Evolutionary conservation across 345 rosid genomes (phyloP), one percentile per base, ranked within the genome.

Genomic region (Corymbia maculata): DNA sequence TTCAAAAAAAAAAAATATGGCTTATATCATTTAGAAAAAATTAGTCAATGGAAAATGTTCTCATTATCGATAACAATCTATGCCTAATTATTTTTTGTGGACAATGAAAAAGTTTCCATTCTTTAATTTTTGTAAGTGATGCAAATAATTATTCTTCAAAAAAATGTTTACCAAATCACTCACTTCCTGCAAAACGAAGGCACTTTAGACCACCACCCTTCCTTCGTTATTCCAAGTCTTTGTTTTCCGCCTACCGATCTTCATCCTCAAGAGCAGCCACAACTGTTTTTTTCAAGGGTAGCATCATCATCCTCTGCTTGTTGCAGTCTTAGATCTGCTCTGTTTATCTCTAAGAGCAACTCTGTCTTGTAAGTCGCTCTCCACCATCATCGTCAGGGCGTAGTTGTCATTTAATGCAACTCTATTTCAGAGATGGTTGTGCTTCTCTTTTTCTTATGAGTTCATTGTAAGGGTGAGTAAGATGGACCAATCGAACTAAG

Each of bases 151-250:
- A 53, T 21, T 53, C 21, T 53, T 53, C 0, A 52, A 7, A 52
- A 53, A 53, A 7, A 1, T 53, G 1, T 8, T 53, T 53, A 7
- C 0, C 26, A 53, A 53, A 1, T 53, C 59, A 53, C 5, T 53
- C 21, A 53, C 21, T 7, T 21, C 8, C 59, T 2, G 1, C 0
- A 2, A 53, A 53, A 53, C 1, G 0, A 21, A 53, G 0, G 9
- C 10, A 53, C 59, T 4, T 53, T 53, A 57, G n/a, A 57, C 66
- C 32, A 26, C 68, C 30, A 61, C 64, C 50, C n/a, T 0, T 10
- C 2, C 68, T 26, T 1, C 15, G 1, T 26, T 28, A 14, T 26
- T 61, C 15, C 32, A 5, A 61, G 30, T 61, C 68, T 10, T 57
- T 61, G 68, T 26, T 28, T 59, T 59, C 26, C 7, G 30, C 68